Evolutionary conservation across 2,329 filamentous ascomycete genomes (phyloP).

Genomic region (Scedosporium boydii): DNA sequence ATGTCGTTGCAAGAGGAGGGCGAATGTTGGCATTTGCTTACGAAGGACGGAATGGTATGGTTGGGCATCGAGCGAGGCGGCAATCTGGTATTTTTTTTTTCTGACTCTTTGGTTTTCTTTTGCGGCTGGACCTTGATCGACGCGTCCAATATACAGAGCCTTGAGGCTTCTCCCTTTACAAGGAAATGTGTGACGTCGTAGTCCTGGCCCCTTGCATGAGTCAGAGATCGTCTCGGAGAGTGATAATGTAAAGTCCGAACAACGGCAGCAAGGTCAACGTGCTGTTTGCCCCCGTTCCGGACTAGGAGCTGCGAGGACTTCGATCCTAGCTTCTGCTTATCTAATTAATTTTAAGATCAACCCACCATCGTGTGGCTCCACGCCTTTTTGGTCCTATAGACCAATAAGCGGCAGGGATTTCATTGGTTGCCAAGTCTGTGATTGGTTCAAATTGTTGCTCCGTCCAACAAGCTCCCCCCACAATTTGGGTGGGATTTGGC

Average conservation of each 20-base stretch:
- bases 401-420: not conserved
- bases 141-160: too few relatives aligned
- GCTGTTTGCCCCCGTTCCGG: too few relatives aligned
- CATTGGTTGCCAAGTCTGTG: not conserved
- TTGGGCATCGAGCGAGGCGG: not conserved
- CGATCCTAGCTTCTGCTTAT: too few relatives aligned
- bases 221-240: too few relatives aligned
- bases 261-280: too few relatives aligned
- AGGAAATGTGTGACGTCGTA: too few relatives aligned
- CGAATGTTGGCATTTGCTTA: not conserved
- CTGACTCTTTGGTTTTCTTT: not conserved
- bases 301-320: too few relatives aligned
- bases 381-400: not conserved
- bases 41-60: not conserved
- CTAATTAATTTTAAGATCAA: not conserved
- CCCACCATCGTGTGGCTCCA: conserved; percentile 2
- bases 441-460: conserved; percentile 3
- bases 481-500: not conserved
- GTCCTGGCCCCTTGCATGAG: too few relatives aligned
- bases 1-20: not conserved
- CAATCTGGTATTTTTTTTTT: conserved; percentile 6
- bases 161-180: too few relatives aligned
- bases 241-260: too few relatives aligned
- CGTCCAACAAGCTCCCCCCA: not conserved
- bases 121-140: not conserved